Evolutionary conservation across 371 early-diverging fungal genomes (phyloP), one percentile per base, ranked within the genome.

Genomic region (Mucor saturninus): DNA sequence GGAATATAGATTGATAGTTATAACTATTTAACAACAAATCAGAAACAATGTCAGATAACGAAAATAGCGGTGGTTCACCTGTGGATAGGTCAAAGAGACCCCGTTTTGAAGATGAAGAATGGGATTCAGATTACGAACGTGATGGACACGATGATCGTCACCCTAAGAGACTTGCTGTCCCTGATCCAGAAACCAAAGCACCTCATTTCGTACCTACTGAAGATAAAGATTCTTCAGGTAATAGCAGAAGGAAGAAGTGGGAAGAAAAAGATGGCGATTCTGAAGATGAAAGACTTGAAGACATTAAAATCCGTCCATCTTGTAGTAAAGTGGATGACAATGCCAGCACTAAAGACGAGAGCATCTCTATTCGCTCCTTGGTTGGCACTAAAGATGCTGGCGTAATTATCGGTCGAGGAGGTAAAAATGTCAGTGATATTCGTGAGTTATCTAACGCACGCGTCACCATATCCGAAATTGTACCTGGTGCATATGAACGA

Each of bases 361-460:
- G 26, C 38, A 54, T 79, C 6, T 67, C 87, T 0, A 68, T 93
- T 71, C 86, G 94, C 5, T 89, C 93, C 0, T 77, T 95, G 37
- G 87, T 95, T 8, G 81, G 88, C 38, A 89, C 91, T 49, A 90
- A 90, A 68, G 95, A 93, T 69, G 93, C 93, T 14, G 93, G 88
- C 59, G 83, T 94, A 9, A 85, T 93, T 60, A 93, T 95, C 71
- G 95, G 95, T 11, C 89, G 90, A 61, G 84, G 81, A 28, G 95
- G 95, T 46, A 86, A 86, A 57, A 92, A 93, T 66, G 89, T 94
- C 5, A 86, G 85, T 43, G 91, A 93, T 49, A 90, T 94, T 57
- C 86, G 93, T 39, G 90, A 91, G 54, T 56, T 66, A 35, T 90
- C 91, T 30, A 84, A 87, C 14, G 93, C 91, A n/a, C 84, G 87